These are phyloP conservation scores for Cadophora sp. DNA, from an alignment of 2,329 filamentous ascomycete genomes.

Conservation along the genomic window DNA sequence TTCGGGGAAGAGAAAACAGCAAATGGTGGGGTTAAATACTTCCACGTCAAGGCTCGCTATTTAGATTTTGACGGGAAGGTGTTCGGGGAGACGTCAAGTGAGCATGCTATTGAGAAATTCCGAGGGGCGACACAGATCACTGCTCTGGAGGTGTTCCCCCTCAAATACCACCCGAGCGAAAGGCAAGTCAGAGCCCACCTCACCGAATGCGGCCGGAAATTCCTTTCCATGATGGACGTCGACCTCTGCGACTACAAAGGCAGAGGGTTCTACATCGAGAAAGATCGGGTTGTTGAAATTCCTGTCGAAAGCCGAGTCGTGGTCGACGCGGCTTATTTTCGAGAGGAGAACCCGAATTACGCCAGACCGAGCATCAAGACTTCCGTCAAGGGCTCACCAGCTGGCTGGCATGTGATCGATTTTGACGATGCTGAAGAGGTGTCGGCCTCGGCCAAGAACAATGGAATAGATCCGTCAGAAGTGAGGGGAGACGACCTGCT, in stretches of 20 bases:
- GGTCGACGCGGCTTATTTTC: constrained; percentile 41
- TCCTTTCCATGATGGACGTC: constrained; percentile 38
- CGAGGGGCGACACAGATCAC: constrained; percentile 34
- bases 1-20: constrained; percentile 34
- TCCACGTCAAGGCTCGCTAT: constrained; percentile 27
- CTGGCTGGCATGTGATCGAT: neutral
- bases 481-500: constrained; percentile 26
- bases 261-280: constrained; percentile 44
- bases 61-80: constrained; percentile 40
- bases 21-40: constrained; percentile 26
- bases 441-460: constrained; percentile 11
- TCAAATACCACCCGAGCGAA: constrained; percentile 40
- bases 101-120: constrained; percentile 32
- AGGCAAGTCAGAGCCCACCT: constrained; percentile 38
- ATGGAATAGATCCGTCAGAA: constrained; percentile 27
- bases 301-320: constrained; percentile 41
- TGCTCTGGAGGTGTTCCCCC: constrained; percentile 43
- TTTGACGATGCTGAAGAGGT: constrained; percentile 10
- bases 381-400: neutral
- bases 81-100: constrained; percentile 38
- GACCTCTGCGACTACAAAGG: constrained; percentile 44
- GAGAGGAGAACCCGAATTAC: constrained; percentile 41
- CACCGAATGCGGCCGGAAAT: constrained; percentile 41
- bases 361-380: constrained; percentile 22
- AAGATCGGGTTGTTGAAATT: constrained; percentile 32